phyloP scores from a whole-genome alignment of 2,329 filamentous ascomycete genomes.

The Lachnellula subtilissima region DNA sequence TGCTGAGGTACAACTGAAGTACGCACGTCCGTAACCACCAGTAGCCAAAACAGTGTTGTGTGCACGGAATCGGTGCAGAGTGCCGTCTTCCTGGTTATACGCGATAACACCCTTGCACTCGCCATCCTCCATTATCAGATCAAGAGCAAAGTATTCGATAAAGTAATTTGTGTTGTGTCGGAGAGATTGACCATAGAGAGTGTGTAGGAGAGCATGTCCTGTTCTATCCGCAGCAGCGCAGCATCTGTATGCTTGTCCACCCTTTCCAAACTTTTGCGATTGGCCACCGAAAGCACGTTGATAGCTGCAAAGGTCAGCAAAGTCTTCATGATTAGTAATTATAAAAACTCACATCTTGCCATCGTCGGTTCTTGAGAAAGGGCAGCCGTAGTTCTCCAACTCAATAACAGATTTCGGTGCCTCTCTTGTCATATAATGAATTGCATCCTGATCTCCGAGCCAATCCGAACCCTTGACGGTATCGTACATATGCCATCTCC shows the following conservation, averaged over 20 bases:
- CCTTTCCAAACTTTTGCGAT: conserved; percentile 91
- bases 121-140: conserved; percentile 95
- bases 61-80: conserved; percentile 91
- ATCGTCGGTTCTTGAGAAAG: conserved; percentile 93
- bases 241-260: conserved; percentile 95
- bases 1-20: conserved; percentile 97
- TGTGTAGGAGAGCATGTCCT: conserved; percentile 95
- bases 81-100: conserved; percentile 98
- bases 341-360: conserved; percentile 70
- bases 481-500: conserved; percentile 99
- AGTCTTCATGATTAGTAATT: background rate
- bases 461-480: conserved; percentile 97
- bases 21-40: conserved; percentile 94
- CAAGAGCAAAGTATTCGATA: conserved; percentile 97
- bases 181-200: conserved; percentile 94
- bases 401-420: conserved; percentile 88
- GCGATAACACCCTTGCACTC: conserved; percentile 95
- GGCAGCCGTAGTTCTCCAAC: conserved; percentile 95
- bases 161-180: conserved; percentile 99
- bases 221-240: conserved; percentile 79
- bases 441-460: conserved; percentile 95
- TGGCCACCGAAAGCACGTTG: conserved; percentile 98
- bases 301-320: conserved; percentile 54
- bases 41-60: conserved; percentile 97
- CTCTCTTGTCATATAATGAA: conserved; percentile 98